Percentiles rank a stretch among this genome's conserved stretches.
phyloP scores from a whole-genome alignment of 208 protist genomes.

The Wallacemonas rigidus region DNA sequence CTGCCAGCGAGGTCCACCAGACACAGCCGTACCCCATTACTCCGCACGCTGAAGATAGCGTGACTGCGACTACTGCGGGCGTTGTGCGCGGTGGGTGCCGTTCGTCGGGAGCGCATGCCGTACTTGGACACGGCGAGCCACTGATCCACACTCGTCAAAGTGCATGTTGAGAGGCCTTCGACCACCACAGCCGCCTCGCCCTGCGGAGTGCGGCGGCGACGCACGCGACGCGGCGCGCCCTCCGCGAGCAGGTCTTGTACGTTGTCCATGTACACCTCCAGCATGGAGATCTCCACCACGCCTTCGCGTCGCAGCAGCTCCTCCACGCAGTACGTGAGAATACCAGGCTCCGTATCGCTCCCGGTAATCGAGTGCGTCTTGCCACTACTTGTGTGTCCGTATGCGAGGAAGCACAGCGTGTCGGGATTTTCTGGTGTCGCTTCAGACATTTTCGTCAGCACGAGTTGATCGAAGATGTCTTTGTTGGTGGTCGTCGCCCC shows the following conservation, averaged over 20 bases:
- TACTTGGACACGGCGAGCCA: constrained; percentile 71
- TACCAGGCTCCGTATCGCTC: constrained; percentile 56
- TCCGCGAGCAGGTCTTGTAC: constrained; percentile 82
- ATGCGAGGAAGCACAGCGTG: constrained; percentile 87
- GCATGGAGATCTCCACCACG: constrained; percentile 82
- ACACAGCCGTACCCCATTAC: constrained; percentile 70
- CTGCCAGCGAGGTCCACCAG: constrained; percentile 89
- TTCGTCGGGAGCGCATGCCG: constrained; percentile 79
- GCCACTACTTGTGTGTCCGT: constrained; percentile 89
- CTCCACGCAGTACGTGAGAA: constrained; percentile 69
- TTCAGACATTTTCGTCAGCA: constrained; percentile 51
- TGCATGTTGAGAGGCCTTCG: constrained; percentile 69
- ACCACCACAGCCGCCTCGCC: constrained; percentile 53
- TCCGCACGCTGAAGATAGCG: constrained; percentile 88
- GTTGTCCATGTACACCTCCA: constrained; percentile 85
- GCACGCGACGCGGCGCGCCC: constrained; percentile 58
- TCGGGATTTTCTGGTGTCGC: constrained; percentile 59
- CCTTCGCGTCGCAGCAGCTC: constrained; percentile 73
- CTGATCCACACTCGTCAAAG: constrained; percentile 58
- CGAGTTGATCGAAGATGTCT: constrained; percentile 66
- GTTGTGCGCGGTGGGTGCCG: constrained; percentile 90
- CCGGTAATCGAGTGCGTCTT: constrained; percentile 90
- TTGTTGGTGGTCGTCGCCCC: constrained; percentile 45
- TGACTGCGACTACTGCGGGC: constrained; percentile 91
- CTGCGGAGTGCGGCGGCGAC: constrained; percentile 35